A percentile compares a stretch with the other conserved stretches of the same genome.
phyloP scores from a whole-genome alignment of 768 basidiomycete species.

The Infundibulicybe gibba region DNA sequence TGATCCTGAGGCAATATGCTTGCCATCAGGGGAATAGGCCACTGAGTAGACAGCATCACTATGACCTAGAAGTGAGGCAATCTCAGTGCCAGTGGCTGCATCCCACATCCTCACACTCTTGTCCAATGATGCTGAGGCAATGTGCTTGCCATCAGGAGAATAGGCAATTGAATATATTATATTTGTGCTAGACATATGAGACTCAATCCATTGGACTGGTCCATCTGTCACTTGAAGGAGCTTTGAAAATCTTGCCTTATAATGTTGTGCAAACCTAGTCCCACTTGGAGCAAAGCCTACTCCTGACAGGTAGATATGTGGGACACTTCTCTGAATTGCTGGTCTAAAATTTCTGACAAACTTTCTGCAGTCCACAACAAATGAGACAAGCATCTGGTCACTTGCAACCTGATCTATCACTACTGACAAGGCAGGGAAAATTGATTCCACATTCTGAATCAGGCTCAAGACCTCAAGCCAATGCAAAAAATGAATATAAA shows the following conservation, averaged over 20 bases:
- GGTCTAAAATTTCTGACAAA: slow-evolving; percentile 12
- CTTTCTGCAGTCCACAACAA: background rate
- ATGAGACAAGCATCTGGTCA: background rate
- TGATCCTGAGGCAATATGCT: no score
- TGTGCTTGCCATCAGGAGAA: slow-evolving; percentile 7
- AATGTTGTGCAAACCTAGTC: background rate
- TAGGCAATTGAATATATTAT: slow-evolving; percentile 11
- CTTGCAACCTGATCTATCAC: background rate
- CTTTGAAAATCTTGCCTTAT: background rate
- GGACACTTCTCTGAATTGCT: slow-evolving; percentile 11
- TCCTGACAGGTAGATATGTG: slow-evolving; percentile 21
- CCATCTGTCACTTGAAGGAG: background rate
- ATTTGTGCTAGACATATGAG: slow-evolving; percentile 12
- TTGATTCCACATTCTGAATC: background rate
- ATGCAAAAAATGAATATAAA: slow-evolving; percentile 5
- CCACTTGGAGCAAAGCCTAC: slow-evolving; percentile 14
- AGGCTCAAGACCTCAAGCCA: slow-evolving; percentile 16
- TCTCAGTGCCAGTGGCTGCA: no score
- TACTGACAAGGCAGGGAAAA: background rate
- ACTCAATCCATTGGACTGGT: background rate
- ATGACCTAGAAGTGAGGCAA: no score
- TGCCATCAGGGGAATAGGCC: no score
- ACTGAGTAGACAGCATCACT: no score
- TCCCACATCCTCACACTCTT: no score
- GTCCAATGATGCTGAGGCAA: no score